Percentiles rank a stretch among this genome's conserved stretches.
These are phyloP conservation scores for Claviceps sp. DNA, from an alignment of 2,329 filamentous ascomycete species.

Conservation along the genomic window DNA sequence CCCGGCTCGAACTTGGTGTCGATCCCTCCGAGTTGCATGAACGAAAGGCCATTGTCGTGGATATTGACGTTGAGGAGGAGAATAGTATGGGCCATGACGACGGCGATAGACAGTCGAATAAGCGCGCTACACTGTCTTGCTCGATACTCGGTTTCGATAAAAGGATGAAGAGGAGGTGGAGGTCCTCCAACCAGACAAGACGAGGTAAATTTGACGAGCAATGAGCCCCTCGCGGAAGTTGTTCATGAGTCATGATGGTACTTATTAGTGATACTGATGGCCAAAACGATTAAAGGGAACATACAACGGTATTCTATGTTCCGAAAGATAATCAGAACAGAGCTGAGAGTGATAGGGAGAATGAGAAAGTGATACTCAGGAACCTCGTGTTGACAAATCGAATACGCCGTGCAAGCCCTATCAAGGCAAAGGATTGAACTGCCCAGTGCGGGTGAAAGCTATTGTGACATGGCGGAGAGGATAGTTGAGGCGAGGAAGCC, in stretches of 20 bases:
- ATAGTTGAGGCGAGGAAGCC: slow-evolving; percentile 10
- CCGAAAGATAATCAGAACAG: slow-evolving; percentile 3
- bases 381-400: slow-evolving; percentile 12
- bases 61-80: slow-evolving; percentile 14
- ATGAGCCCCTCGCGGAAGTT: neutral
- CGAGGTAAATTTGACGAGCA: neutral
- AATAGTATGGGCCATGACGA: slow-evolving; percentile 15
- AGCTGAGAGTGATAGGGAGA: slow-evolving; percentile 5
- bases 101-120: neutral
- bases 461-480: slow-evolving; percentile 8
- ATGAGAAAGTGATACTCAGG: slow-evolving; percentile 7
- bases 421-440: slow-evolving; percentile 6
- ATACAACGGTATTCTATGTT: neutral
- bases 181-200: neutral
- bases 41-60: slow-evolving; percentile 14
- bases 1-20: neutral
- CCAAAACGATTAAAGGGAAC: neutral
- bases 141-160: slow-evolving; percentile 2
- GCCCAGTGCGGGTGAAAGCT: slow-evolving; percentile 9
- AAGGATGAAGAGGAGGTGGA: neutral
- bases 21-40: slow-evolving; percentile 12
- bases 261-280: no score
- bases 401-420: slow-evolving; percentile 9
- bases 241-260: slow-evolving; percentile 3
- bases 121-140: neutral